These are phyloP conservation scores for Penicillium macrosclerotiorum DNA, from an alignment of 495 filamentous ascomycete species.

Conservation along the genomic window DNA sequence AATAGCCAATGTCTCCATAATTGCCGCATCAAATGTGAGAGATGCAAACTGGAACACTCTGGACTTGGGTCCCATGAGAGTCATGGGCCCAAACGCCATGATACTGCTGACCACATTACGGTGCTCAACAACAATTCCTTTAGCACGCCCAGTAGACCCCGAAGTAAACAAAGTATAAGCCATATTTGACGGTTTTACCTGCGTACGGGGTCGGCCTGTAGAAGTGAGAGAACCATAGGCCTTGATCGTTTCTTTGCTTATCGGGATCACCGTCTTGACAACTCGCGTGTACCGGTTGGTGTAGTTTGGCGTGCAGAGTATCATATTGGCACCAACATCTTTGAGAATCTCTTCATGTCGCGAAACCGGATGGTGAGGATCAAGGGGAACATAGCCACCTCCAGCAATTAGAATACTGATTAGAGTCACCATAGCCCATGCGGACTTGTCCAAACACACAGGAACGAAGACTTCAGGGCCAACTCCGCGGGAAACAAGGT, in stretches of 20 bases:
- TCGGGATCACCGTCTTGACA: conserved; percentile 35
- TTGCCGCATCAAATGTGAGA: conserved; percentile 52
- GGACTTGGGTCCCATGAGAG: conserved; percentile 34
- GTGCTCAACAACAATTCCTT: conserved; percentile 51
- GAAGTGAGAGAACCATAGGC: conserved; percentile 27
- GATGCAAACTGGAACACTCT: conserved; percentile 55
- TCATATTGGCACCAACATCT: conserved; percentile 36
- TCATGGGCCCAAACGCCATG: conserved; percentile 38
- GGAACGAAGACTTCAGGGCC: conserved; percentile 50
- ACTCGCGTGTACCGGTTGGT: conserved; percentile 22
- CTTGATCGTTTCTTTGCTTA: conserved; percentile 38
- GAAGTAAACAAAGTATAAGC: conserved; percentile 48
- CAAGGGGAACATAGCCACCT: conserved; percentile 57
- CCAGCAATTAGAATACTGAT: conserved; percentile 56
- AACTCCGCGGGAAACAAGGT: conserved; percentile 47
- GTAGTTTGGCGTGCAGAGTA: conserved; percentile 40
- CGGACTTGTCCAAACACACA: conserved; percentile 56
- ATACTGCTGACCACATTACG: conserved; percentile 47
- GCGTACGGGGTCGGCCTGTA: neutral
- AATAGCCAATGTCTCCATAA: conserved; percentile 50
- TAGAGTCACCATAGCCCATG: conserved; percentile 52
- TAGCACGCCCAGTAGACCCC: conserved; percentile 59
- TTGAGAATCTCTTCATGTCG: conserved; percentile 42
- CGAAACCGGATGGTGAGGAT: conserved; percentile 53
- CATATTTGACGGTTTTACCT: conserved; percentile 29